Conservation (phyloP, 495 filamentous ascomycete genomes). For the Amniculicola lignicola region DNA sequence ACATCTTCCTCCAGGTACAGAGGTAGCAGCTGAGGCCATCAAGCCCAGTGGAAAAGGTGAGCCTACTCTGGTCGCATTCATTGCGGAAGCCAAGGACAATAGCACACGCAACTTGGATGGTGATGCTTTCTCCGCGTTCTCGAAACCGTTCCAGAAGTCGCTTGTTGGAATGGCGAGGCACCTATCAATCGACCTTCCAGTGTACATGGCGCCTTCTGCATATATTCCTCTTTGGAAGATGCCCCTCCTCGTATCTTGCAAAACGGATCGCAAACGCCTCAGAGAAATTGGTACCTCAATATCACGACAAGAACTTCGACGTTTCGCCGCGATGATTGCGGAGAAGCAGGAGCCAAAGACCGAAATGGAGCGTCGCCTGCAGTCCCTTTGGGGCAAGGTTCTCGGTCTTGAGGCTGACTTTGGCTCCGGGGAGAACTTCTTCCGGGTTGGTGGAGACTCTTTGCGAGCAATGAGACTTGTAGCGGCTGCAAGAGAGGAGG, state of each 20-base stretch:
- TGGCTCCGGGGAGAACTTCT: conserved; percentile 33
- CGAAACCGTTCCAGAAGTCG: conserved; percentile 4
- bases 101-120: not conserved
- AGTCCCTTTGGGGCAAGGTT: conserved; percentile 22
- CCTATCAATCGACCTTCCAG: conserved; percentile 40
- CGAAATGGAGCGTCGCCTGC: conserved; percentile 25
- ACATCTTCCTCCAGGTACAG: conserved; percentile 38
- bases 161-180: conserved; percentile 8
- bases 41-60: conserved; percentile 41
- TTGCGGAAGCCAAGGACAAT: conserved; percentile 29
- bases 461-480: conserved; percentile 36
- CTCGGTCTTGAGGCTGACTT: conserved; percentile 20
- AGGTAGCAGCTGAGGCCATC: conserved; percentile 47
- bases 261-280: conserved; percentile 60
- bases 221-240: conserved; percentile 58
- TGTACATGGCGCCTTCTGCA: conserved; percentile 61
- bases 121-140: conserved; percentile 6
- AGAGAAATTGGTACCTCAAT: conserved; percentile 23
- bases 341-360: conserved; percentile 29
- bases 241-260: conserved; percentile 56
- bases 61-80: conserved; percentile 45
- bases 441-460: conserved; percentile 36
- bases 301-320: conserved; percentile 18
- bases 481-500: conserved; percentile 22
- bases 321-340: conserved; percentile 26